phyloP scores from a whole-genome alignment of 176 grass and related monocot genomes.

The Urochloa ruziziensis region DNA sequence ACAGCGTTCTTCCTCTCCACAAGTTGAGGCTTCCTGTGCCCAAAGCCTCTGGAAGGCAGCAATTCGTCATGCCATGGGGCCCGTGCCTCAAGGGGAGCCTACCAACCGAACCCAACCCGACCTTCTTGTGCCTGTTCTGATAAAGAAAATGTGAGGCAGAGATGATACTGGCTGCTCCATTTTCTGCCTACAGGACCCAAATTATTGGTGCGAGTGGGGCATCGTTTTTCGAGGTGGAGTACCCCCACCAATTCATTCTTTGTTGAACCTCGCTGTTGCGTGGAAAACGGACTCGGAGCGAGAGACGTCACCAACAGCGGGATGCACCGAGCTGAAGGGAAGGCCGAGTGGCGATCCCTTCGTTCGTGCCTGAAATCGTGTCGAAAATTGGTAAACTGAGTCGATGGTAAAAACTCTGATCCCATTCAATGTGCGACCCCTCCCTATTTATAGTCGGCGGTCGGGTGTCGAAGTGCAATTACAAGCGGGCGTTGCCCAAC shows the following conservation, averaged over 20 bases:
- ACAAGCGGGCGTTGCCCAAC: no score
- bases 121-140: slow-evolving; percentile 7
- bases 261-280: slow-evolving; percentile 12
- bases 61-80: background rate
- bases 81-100: slow-evolving; percentile 4
- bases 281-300: no score
- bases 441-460: no score
- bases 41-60: background rate
- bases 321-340: no score
- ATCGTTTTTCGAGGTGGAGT: slow-evolving; percentile 12
- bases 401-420: no score
- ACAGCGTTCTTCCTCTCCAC: slow-evolving; percentile 23
- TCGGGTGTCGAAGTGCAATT: no score
- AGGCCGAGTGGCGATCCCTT: no score
- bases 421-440: no score
- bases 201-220: slow-evolving; percentile 43
- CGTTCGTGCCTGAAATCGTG: no score
- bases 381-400: no score
- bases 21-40: slow-evolving; percentile 4
- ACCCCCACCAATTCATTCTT: slow-evolving; percentile 26
- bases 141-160: slow-evolving; percentile 43
- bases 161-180: slow-evolving; percentile 41
- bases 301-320: no score
- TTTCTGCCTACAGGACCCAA: slow-evolving; percentile 21
- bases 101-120: background rate